Evolutionary conservation across 2,329 filamentous ascomycete species (phyloP).

Genomic region (Cercospora sp.): DNA sequence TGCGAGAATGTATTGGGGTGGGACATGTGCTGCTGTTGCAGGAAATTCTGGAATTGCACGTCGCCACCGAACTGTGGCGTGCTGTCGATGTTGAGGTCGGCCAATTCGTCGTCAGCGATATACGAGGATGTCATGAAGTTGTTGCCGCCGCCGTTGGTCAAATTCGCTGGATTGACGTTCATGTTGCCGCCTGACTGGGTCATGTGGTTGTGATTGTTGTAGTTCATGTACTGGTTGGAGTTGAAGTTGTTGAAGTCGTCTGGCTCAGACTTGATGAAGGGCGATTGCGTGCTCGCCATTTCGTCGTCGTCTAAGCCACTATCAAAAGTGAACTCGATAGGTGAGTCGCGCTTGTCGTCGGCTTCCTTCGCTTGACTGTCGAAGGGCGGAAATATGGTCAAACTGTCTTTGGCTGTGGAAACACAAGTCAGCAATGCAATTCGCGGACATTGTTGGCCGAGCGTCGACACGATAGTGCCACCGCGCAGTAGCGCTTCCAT

Average conservation of each 20-base stretch:
- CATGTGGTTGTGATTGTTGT: constrained; percentile 29
- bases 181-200: constrained; percentile 49
- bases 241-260: constrained; percentile 60
- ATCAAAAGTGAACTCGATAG: constrained; percentile 38
- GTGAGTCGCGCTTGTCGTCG: constrained; percentile 38
- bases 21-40: constrained; percentile 55
- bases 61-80: constrained; percentile 35
- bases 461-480: constrained; percentile 9
- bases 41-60: constrained; percentile 47
- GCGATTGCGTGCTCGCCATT: constrained; percentile 59
- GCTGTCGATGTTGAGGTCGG: constrained; percentile 61
- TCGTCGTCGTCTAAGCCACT: constrained; percentile 32
- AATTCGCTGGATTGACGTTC: constrained; percentile 78
- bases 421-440: constrained; percentile 23
- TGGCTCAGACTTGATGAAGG: constrained; percentile 66
- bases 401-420: constrained; percentile 26
- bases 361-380: constrained; percentile 32
- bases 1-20: constrained; percentile 78
- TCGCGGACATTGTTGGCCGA: constrained; percentile 14
- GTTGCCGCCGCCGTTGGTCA: constrained; percentile 64
- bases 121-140: constrained; percentile 60
- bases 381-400: constrained; percentile 40
- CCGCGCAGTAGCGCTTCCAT: constrained; percentile 1
- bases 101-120: constrained; percentile 85
- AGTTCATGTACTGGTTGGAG: constrained; percentile 41